Evolutionary conservation across 2,329 filamentous ascomycete genomes (phyloP), one percentile per base, ranked within the genome.

Genomic region (Endocalyx cinctus): DNA sequence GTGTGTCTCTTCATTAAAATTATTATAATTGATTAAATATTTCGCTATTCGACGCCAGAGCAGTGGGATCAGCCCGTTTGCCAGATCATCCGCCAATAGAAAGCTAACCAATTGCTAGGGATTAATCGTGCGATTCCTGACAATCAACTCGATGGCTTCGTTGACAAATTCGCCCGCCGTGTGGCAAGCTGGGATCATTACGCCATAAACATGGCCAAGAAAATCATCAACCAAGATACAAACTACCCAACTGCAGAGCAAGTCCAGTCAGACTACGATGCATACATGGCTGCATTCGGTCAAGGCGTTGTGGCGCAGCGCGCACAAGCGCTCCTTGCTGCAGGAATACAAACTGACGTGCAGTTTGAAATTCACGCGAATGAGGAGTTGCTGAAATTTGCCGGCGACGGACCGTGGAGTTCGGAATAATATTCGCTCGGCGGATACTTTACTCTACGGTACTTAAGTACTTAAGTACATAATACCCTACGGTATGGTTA

Each of bases 131-230:
- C 29, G 14, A 31, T 31, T 10, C 17, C 29, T 11, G 29, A 31
- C 19, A 18, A 19, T 8, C 17, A 31, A 15, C 22, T 23, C 17
- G 29, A 31, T 12, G 18, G 17, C 5, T 31, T 31, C 29, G 14
- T 31, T 22, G 29, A 31, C 29, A 31, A 31, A 14, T 31, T 31
- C 18, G 29, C 29, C 7, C 29, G 18, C 29, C 29, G 29, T 19
- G 29, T 31, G 10, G 29, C 29, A 10, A 17, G 29, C 17, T 31
- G 17, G 29, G 29, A 31, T 13, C 8, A 18, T 5, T 31, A 31
- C 14, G 29, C 29, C 7, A 19, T 31, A 10, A 13, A 16, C 5
- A 13, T 14, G 6, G 29, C 29, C 16, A 31, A 31, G 18, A 31
- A 18, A 10, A 31, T 17, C 18, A 23, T 31, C 29, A 31, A 31